Base-by-base conservation (phyloP, 2,329 filamentous ascomycete genomes). In the Aspergillus sp. region DNA sequence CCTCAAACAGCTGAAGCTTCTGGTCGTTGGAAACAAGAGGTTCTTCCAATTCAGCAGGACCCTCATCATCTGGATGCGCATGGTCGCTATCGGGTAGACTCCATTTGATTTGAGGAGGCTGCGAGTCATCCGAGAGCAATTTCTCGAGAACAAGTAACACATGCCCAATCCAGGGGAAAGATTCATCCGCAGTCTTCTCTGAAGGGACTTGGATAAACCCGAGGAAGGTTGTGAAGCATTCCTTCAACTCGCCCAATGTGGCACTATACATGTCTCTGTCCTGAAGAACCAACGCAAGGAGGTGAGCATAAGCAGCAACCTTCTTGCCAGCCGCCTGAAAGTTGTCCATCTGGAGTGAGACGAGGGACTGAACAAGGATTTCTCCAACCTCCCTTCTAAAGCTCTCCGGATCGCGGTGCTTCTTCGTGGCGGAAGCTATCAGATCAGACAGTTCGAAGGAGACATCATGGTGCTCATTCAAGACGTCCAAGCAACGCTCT, bases 161-260 rank as follows among this genome's bases (percentile, higher is more conserved):
- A 64, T 94, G 92, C 11, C 90, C 89, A 58, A 97, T 87, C 91
- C 93, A 99, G 1, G 90, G 89, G 4, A 91, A 89, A n/a, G 90
- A 78, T 53, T 94, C 88, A 45, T 95, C 89, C 0, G 81, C 76
- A 3, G 87, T 79, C 51, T 86, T 82, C 22, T 85, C 82, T 0
- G 83, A 76, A 4, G 64, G 66, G 6, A 91, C 76, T 62, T 88
- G 87, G 60, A 99, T 82, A 69, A 96, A 96, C 2, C 78, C 80
- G 24, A 96, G 79, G 56, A 96, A 84, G 35, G 85, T 85, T 9
- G 79, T 78, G 38, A 96, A 87, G 63, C 87, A 90, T 16, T 89
- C 85, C 65, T 87, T 88, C 20, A 99, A 74, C 35, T 86, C 85
- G 24, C 86, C 82, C 16, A 92, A 73, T 16, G 89, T 90, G 47